Evolutionary conservation across 2,329 filamentous ascomycete species (phyloP), one percentile per base, ranked within the genome.

Genomic region (Diatrype stigma): DNA sequence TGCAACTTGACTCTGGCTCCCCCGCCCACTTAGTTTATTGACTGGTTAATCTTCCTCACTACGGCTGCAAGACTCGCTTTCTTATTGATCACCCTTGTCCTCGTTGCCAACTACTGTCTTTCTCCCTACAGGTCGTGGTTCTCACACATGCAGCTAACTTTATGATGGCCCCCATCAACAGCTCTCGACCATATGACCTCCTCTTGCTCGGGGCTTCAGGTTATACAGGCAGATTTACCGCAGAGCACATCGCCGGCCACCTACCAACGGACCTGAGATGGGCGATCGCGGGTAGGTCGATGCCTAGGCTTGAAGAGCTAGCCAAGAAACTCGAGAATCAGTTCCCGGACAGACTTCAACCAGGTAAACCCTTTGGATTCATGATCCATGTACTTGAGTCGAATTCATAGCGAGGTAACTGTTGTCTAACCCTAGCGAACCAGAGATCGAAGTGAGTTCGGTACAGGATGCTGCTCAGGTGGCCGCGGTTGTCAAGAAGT

Each of bases 401-500:
- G n/a, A n/a, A n/a, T n/a, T n/a, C n/a, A n/a, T n/a, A n/a, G n/a
- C n/a, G n/a, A n/a, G n/a, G n/a, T n/a, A n/a, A n/a, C n/a, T n/a
- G n/a, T n/a, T n/a, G n/a, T n/a, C n/a, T n/a, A n/a, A n/a, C n/a
- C n/a, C n/a, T n/a, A n/a, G n/a, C n/a, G n/a, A n/a, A n/a, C 16
- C 30, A 58, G 55, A 47, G 17, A 50, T 55, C 17, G 56, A 58
- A 40, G 48, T 55, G n/a, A 38, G 56, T 12, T 52, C 53, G n/a
- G n/a, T n/a, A n/a, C n/a, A n/a, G n/a, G n/a, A n/a, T n/a, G n/a
- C n/a, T n/a, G n/a, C 4, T 10, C 48, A 56, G 34, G 35, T 60
- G 12, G 45, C 50, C 22, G 30, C 49, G 1, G 49, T 55, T 26
- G 46, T 59, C 11, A 47, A 52, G 26, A 51, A 54, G 11, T 49